Evolutionary conservation across 306 rosid species (phyloP).

Genomic region (Ziziphus jujuba): DNA sequence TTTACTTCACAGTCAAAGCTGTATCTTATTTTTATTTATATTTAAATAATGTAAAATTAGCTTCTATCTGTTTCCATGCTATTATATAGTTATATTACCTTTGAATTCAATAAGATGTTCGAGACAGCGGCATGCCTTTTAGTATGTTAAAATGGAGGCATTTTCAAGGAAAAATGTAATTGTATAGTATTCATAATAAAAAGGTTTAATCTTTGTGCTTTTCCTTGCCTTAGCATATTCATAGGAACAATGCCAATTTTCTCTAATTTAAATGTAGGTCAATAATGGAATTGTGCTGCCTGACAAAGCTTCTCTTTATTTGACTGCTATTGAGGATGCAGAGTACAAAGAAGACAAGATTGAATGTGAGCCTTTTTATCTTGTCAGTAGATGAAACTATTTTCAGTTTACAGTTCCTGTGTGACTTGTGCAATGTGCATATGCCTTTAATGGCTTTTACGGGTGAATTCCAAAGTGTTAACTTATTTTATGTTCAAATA

Average conservation of each 20-base stretch:
- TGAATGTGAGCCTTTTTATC: conserved; percentile 69
- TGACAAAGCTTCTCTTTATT: conserved; percentile 76
- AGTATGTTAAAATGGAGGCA: no score
- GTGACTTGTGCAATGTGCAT: neutral
- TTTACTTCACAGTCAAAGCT: neutral
- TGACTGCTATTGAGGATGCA: conserved; percentile 95
- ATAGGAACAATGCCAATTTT: neutral
- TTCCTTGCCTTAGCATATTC: neutral
- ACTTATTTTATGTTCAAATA: neutral
- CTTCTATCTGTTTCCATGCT: neutral
- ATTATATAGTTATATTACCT: no score
- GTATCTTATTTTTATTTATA: neutral
- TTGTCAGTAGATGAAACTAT: conserved; percentile 8
- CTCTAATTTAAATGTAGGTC: conserved; percentile 42
- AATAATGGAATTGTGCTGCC: conserved; percentile 83
- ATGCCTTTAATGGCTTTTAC: neutral
- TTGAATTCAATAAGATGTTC: no score
- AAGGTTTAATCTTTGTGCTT: neutral
- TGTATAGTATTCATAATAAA: neutral
- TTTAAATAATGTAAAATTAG: neutral
- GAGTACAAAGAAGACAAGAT: conserved; percentile 98
- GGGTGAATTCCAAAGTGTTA: neutral
- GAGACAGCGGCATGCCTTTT: no score
- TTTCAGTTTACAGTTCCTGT: neutral
- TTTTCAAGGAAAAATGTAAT: no score